These are phyloP conservation scores for Hypoxylon fragiforme DNA, from an alignment of 495 filamentous ascomycete genomes.

Conservation along the genomic window DNA sequence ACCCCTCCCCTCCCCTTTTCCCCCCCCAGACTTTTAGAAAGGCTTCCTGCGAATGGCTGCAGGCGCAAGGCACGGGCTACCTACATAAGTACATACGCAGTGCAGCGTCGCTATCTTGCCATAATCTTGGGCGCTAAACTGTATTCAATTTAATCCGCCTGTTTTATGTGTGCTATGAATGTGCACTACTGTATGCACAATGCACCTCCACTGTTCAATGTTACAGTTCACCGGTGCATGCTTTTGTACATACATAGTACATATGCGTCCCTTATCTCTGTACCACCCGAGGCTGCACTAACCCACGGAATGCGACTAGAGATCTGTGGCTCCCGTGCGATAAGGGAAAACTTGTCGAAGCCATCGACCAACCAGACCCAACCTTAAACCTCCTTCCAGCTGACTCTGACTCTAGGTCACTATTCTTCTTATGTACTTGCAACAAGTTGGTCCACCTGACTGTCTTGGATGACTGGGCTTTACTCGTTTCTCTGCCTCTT, in stretches of 20 bases:
- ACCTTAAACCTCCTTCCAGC: constrained; percentile 12
- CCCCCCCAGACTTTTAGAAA: too few species aligned
- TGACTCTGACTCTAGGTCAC: constrained; percentile 6
- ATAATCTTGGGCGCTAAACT: constrained; percentile 24
- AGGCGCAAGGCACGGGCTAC: too few species aligned
- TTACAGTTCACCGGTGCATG: background rate
- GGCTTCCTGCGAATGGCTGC: too few species aligned
- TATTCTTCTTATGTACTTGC: background rate
- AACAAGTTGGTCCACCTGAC: too few species aligned
- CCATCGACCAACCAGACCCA: constrained; percentile 10
- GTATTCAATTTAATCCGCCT: constrained; percentile 5
- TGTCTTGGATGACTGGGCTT: background rate
- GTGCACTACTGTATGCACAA: background rate
- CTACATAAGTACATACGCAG: too few species aligned
- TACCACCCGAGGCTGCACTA: constrained; percentile 16
- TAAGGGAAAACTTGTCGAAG: constrained; percentile 30
- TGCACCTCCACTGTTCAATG: background rate
- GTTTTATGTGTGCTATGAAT: background rate
- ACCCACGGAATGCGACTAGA: constrained; percentile 18
- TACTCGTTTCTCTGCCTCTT: background rate
- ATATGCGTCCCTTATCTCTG: constrained; percentile 32
- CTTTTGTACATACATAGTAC: background rate
- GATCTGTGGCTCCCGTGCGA: constrained; percentile 18
- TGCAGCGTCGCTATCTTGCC: background rate
- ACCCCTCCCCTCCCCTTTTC: too few species aligned